Evolutionary conservation across 352 stramenopile species (phyloP).

Genomic region (Globisporangium paddicum): DNA sequence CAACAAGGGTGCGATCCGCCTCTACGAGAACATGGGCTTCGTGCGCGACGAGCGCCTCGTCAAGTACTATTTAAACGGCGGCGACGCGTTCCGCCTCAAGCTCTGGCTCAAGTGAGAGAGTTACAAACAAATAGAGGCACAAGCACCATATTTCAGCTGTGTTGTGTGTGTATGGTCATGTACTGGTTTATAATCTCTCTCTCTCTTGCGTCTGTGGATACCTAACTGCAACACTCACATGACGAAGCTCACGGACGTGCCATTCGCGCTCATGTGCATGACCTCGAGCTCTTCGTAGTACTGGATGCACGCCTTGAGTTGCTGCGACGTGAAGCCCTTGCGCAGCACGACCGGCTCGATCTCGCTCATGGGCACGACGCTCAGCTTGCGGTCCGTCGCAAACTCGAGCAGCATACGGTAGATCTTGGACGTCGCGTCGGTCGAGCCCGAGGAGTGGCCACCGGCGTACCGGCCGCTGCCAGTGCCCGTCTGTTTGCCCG

Average conservation of each 20-base stretch:
- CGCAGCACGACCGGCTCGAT: slow-evolving; percentile 93
- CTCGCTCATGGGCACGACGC: slow-evolving; percentile 80
- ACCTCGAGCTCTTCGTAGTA: slow-evolving; percentile 92
- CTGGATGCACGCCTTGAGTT: slow-evolving; percentile 93
- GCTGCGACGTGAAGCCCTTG: slow-evolving; percentile 95
- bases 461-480: slow-evolving; percentile 13
- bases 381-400: slow-evolving; percentile 61
- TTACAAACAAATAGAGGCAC: too few species aligned
- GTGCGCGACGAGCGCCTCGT: slow-evolving; percentile 90
- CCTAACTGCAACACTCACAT: too few species aligned
- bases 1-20: slow-evolving; percentile 87
- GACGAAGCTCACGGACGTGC: slow-evolving; percentile 79
- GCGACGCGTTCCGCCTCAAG: slow-evolving; percentile 93
- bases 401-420: slow-evolving; percentile 96
- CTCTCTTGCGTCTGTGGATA: background rate
- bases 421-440: slow-evolving; percentile 93
- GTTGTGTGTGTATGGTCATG: background rate
- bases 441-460: slow-evolving; percentile 29
- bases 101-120: slow-evolving; percentile 67
- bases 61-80: slow-evolving; percentile 95
- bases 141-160: too few species aligned
- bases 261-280: slow-evolving; percentile 71
- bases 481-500: slow-evolving; percentile 11
- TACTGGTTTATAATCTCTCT: background rate
- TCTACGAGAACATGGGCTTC: slow-evolving; percentile 95